Base-by-base conservation (phyloP, 164 flowering plant species). In the Santalum album region DNA sequence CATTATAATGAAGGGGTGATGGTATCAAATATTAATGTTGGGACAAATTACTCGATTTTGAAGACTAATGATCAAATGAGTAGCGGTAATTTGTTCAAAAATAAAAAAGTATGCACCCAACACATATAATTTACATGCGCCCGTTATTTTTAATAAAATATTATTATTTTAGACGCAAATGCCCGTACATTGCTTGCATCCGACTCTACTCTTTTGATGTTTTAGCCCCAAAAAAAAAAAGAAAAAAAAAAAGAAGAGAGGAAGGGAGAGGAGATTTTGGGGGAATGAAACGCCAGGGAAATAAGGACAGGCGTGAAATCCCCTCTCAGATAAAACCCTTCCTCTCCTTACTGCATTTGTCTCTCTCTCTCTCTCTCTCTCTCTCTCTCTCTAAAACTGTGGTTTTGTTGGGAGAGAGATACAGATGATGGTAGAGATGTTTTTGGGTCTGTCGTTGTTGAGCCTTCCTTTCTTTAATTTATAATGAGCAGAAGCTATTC, bases 311-410 rank as follows among this genome's bases (percentile, higher is more conserved):
- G 67, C 70, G 72, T 64, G 72, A 48, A 49, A 18, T n/a, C 52
- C 54, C 29, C 39, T 57, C 54, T 53, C 63, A 53, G 58, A 71
- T 58, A 64, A 68, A 72, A 64, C 69, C 67, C 67, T 58, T 67
- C 64, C 29, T 36, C 52, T 53, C 51, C 61, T 63, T 51, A 15
- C 69, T 43, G 20, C 49, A 49, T 50, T 32, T 49, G 24, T 24
- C 49, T 34, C 54, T 42, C 45, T 46, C 49, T 49, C 62, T 48
- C 62, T 66, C 58, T 58, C 55, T 60, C 67, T 21, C 26, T 51
- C 45, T 44, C 39, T 49, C 54, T 48, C 42, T 45, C 49, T 47
- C 7, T 32, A 7, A 1, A 32, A 6, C 36, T 12, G 16, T 12
- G 17, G 16, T 5, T 38, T 14, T 12, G 17, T 9, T 26, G 54